phyloP scores from a whole-genome alignment of 345 rosid species.

The Excoecaria cochinchinensis region DNA sequence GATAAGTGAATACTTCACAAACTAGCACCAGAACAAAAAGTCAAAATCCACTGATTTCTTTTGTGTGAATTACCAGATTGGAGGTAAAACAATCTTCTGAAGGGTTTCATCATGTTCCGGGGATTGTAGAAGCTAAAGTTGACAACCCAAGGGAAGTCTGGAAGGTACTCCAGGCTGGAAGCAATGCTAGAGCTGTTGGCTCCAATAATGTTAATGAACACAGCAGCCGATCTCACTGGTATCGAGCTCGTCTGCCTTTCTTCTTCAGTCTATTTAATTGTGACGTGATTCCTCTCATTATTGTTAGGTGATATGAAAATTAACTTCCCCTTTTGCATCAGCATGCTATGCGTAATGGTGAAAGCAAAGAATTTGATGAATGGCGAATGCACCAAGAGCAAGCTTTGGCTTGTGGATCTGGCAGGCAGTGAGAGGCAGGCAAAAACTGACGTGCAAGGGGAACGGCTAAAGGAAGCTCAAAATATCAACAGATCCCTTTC shows the following conservation, averaged over 20 bases:
- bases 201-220: conserved; percentile 96
- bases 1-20: neutral
- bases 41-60: conserved; percentile 2
- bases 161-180: conserved; percentile 85
- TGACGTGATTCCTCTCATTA: neutral
- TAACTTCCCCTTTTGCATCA: conserved; percentile 33
- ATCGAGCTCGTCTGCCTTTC: conserved; percentile 13
- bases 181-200: conserved; percentile 93
- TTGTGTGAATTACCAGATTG: conserved; percentile 48
- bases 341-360: conserved; percentile 92
- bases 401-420: conserved; percentile 97
- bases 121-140: conserved; percentile 81
- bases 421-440: conserved; percentile 98
- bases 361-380: conserved; percentile 74
- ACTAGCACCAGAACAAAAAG: conserved; percentile 3
- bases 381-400: conserved; percentile 92
- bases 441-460: conserved; percentile 89
- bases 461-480: conserved; percentile 94
- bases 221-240: conserved; percentile 99
- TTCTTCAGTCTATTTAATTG: conserved; percentile 3
- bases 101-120: conserved; percentile 85
- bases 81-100: conserved; percentile 88
- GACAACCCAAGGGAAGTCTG: conserved; percentile 72
- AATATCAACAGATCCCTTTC: conserved; percentile 89
- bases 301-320: neutral